A percentile compares a stretch with the other conserved stretches of the same genome.
Evolutionary conservation across 441 rosid species (phyloP).

Genomic region (Pelargonium fulgidum): DNA sequence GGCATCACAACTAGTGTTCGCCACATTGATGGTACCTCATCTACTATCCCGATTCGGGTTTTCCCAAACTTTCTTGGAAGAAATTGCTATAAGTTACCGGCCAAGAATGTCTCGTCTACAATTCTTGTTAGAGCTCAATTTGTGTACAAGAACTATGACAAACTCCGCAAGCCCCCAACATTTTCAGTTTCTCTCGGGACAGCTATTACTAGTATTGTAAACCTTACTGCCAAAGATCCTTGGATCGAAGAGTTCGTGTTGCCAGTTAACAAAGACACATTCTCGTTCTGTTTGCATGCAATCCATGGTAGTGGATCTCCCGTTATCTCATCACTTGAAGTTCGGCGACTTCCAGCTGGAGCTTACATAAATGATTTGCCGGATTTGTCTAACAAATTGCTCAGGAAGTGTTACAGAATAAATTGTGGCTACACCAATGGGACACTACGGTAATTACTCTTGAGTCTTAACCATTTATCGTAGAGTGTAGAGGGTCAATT

Average conservation of each 20-base stretch:
- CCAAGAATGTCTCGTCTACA: slow-evolving; percentile 40
- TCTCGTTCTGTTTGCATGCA: slow-evolving; percentile 48
- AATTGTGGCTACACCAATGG: slow-evolving; percentile 62
- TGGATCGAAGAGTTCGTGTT: slow-evolving; percentile 75
- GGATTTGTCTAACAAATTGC: slow-evolving; percentile 33
- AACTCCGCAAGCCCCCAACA: slow-evolving; percentile 54
- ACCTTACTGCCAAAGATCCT: slow-evolving; percentile 61
- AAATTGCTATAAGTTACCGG: slow-evolving; percentile 55
- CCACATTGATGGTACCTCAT: slow-evolving; percentile 31
- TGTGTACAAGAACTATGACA: slow-evolving; percentile 66
- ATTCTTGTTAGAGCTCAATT: slow-evolving; percentile 67
- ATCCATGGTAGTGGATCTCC: slow-evolving; percentile 55
- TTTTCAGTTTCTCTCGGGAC: slow-evolving; percentile 67
- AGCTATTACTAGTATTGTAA: slow-evolving; percentile 44
- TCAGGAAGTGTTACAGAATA: slow-evolving; percentile 57
- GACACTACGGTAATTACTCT: slow-evolving; percentile 41
- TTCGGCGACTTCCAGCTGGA: slow-evolving; percentile 66
- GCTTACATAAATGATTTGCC: slow-evolving; percentile 51
- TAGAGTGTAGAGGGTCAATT: too few species aligned
- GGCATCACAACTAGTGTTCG: slow-evolving; percentile 48
- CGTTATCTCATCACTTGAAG: slow-evolving; percentile 68
- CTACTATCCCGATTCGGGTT: slow-evolving; percentile 41
- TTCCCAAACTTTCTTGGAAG: slow-evolving; percentile 47
- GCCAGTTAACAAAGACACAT: slow-evolving; percentile 41
- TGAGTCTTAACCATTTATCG: background rate